A percentile compares a stretch with the other conserved stretches of the same genome.
phyloP scores from a whole-genome alignment of 1,139 yeast species.

The Geotrichum macrosporum region DNA sequence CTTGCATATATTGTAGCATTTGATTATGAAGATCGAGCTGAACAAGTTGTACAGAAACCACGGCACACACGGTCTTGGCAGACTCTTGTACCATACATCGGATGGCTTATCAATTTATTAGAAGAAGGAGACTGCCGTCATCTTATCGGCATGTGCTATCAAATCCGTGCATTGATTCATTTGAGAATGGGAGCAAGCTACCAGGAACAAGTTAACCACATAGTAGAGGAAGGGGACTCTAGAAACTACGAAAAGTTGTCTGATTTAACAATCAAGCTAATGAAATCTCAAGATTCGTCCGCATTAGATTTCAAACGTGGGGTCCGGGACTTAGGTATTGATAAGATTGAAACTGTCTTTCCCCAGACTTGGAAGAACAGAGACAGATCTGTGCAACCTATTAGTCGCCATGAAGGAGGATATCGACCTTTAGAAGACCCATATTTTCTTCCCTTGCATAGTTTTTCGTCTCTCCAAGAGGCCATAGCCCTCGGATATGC shows the following conservation, averaged over 20 bases:
- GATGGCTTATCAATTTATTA: slow-evolving; percentile 30
- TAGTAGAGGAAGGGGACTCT: slow-evolving; percentile 5
- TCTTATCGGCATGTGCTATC: slow-evolving; percentile 37
- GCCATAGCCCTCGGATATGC: slow-evolving; percentile 41
- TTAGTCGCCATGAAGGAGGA: slow-evolving; percentile 30
- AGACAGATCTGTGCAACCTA: slow-evolving; percentile 23
- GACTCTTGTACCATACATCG: slow-evolving; percentile 38
- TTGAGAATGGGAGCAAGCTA: slow-evolving; percentile 32
- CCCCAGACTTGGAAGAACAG: slow-evolving; percentile 35
- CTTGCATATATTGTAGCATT: slow-evolving; percentile 41
- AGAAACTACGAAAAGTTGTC: slow-evolving; percentile 16
- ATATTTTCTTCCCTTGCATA: slow-evolving; percentile 40
- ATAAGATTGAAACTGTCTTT: slow-evolving; percentile 29
- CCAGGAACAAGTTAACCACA: slow-evolving; percentile 15
- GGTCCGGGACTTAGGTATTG: slow-evolving; percentile 30
- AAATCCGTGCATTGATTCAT: slow-evolving; percentile 38
- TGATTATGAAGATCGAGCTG: slow-evolving; percentile 41
- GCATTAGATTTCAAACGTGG: slow-evolving; percentile 38
- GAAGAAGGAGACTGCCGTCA: slow-evolving; percentile 25
- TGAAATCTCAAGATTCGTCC: slow-evolving; percentile 29
- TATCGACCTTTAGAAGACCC: slow-evolving; percentile 38
- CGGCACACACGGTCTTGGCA: slow-evolving; percentile 38
- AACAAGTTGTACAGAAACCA: slow-evolving; percentile 26
- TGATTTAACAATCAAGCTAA: slow-evolving; percentile 21
- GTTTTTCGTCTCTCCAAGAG: slow-evolving; percentile 40